Evolutionary conservation across 768 basidiomycete genomes (phyloP), one percentile per base, ranked within the genome.

Genomic region (Naematelia encephala): DNA sequence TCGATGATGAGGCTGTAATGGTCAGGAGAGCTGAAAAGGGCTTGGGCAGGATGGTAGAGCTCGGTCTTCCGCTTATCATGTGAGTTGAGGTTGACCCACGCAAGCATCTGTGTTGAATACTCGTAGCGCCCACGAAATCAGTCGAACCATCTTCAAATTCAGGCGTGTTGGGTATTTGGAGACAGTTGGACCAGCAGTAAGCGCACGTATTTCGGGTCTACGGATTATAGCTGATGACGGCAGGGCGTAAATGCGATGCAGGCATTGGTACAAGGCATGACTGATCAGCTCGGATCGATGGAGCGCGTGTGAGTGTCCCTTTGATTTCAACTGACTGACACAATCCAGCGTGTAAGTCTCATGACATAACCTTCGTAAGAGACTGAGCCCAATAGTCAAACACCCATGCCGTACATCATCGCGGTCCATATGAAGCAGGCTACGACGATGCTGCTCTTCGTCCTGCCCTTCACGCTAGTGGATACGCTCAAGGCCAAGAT

Each of bases 391-490:
- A 57, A 55, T 56, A 60, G 53, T 28, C 48, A 51, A 58, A 74
- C 70, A 0, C 73, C 73, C 4, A 64, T 74, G 13, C 73, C 73
- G 8, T 67, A 66, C n/a, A 43, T 53, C 28, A 69, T 65, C 57
- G 85, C 88, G 42, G 87, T 97, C 59, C 92, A 96, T 77, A 80
- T 94, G 69, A 93, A 94, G 75, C 93, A 97, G 85, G 90, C 88
- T 64, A 89, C 94, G n/a, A 87, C 88, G 1, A 78, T 94, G 0
- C 96, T 94, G 79, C 84, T 98, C 5, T 91, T 92, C 72, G 85
- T 90, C 19, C 82, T 98, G 5, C 94, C 94, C 3, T 84, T 93
- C 66, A 89, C 88, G 1, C 82, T 97, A 27, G 85, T 92, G 46
- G 83, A 85, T 55, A 87, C 91, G 47, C 80, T 93, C 66, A 86